These are phyloP conservation scores for Fusarium pseudoanthophilum DNA, from an alignment of 2,329 filamentous ascomycete genomes.

Conservation along the genomic window DNA sequence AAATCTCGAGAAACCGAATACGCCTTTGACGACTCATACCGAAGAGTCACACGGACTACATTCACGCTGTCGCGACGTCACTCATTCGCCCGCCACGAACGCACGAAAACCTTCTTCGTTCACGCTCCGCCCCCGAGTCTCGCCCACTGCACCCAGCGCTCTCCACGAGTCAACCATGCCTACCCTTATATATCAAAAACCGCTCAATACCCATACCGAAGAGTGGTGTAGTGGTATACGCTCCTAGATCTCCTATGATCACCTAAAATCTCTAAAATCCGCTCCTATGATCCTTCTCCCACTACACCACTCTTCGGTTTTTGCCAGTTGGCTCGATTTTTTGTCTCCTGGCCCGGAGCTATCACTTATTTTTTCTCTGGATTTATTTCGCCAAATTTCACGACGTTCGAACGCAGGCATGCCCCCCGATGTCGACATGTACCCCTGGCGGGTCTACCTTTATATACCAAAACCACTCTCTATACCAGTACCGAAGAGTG, in stretches of 20 bases:
- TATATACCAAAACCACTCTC: neutral
- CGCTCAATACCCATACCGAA: neutral
- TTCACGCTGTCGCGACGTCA: neutral
- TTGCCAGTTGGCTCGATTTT: neutral
- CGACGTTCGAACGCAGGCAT: too few species aligned
- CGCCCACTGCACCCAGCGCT: neutral
- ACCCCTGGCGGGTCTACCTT: neutral
- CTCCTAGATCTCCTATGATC: neutral
- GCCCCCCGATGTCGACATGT: too few species aligned
- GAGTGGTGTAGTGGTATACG: slow-evolving; percentile 7
- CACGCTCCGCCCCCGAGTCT: neutral
- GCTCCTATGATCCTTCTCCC: neutral
- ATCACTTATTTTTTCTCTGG: too few species aligned
- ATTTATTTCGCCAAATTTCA: too few species aligned
- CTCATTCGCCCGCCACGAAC: neutral
- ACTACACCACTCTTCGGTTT: neutral
- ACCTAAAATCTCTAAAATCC: neutral
- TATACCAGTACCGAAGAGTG: neutral
- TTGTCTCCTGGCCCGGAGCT: too few species aligned
- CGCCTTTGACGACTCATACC: neutral
- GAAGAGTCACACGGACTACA: neutral
- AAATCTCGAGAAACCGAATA: too few species aligned
- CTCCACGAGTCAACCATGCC: neutral
- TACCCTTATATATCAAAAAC: neutral
- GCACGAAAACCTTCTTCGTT: neutral